A percentile compares a stretch with the other conserved stretches of the same genome.
phyloP scores from a whole-genome alignment of 2,329 filamentous ascomycete genomes.

The Fusarium xylarioides region DNA sequence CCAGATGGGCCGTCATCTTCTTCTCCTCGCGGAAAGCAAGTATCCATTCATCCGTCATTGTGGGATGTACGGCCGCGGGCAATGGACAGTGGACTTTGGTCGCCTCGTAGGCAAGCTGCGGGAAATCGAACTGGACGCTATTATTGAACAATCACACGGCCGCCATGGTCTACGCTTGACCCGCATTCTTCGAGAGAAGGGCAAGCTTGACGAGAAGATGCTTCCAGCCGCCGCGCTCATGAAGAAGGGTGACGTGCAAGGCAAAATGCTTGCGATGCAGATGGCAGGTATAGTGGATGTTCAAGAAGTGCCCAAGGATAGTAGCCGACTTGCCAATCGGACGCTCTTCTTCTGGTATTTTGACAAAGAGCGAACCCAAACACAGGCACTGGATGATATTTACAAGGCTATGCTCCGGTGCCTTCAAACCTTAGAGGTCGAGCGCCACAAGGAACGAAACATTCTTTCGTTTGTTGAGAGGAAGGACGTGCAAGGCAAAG shows the following conservation, averaged over 20 bases:
- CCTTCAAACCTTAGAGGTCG: slow-evolving; percentile 80
- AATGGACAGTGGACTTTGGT: slow-evolving; percentile 88
- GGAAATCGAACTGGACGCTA: slow-evolving; percentile 81
- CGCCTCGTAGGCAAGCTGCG: slow-evolving; percentile 75
- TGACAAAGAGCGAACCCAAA: slow-evolving; percentile 76
- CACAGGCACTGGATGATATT: slow-evolving; percentile 77
- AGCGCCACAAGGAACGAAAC: slow-evolving; percentile 75
- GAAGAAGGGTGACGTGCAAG: slow-evolving; percentile 84
- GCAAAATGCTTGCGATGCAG: slow-evolving; percentile 85
- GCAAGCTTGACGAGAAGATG: slow-evolving; percentile 94
- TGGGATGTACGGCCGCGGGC: slow-evolving; percentile 68
- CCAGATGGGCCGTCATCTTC: slow-evolving; percentile 76
- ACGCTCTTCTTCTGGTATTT: slow-evolving; percentile 95
- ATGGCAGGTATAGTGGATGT: slow-evolving; percentile 87
- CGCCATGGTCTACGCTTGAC: slow-evolving; percentile 82
- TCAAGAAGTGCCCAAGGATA: slow-evolving; percentile 93
- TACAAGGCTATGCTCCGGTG: slow-evolving; percentile 92
- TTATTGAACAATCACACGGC: slow-evolving; percentile 81
- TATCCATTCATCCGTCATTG: slow-evolving; percentile 74
- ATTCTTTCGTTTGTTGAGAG: slow-evolving; percentile 85
- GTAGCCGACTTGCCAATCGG: slow-evolving; percentile 79
- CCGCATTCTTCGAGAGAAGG: slow-evolving; percentile 84
- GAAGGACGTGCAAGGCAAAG: slow-evolving; percentile 84
- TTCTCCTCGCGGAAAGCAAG: slow-evolving; percentile 74
- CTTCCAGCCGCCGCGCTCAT: slow-evolving; percentile 83